Evolutionary conservation across 1,139 yeast genomes (phyloP).

Genomic region (Spencermartinsiella ligniputridi): DNA sequence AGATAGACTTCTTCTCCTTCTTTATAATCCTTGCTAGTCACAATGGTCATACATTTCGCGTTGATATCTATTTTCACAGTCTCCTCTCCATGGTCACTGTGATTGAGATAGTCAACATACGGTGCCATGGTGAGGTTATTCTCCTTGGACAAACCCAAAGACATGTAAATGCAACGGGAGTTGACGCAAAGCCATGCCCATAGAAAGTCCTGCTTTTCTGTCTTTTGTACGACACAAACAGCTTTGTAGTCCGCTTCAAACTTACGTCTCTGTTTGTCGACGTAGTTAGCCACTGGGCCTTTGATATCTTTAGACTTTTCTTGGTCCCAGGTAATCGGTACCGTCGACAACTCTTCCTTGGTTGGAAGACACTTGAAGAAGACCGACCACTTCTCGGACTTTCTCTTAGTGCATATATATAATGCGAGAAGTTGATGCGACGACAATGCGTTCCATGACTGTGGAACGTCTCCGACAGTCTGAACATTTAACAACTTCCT

Average conservation of each 20-base stretch:
- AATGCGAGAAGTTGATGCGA: constrained; percentile 31
- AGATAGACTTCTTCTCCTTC: constrained; percentile 59
- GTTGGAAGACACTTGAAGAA: constrained; percentile 27
- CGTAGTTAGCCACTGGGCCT: constrained; percentile 20
- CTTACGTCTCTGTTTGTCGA: constrained; percentile 27
- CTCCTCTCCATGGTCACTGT: constrained; percentile 42
- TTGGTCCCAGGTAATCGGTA: constrained; percentile 39
- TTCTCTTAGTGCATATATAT: constrained; percentile 12
- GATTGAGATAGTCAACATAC: constrained; percentile 83
- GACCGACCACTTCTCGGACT: constrained; percentile 18
- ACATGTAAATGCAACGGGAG: constrained; percentile 84
- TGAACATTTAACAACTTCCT: constrained; percentile 56
- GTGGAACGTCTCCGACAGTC: constrained; percentile 38
- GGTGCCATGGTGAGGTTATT: constrained; percentile 92
- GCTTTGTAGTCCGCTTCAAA: constrained; percentile 22
- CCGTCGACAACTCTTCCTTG: constrained; percentile 20
- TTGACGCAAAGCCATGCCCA: constrained; percentile 87
- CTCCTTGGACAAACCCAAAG: constrained; percentile 47
- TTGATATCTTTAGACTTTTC: constrained; percentile 29
- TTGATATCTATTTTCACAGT: constrained; percentile 47
- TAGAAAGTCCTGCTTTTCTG: constrained; percentile 35
- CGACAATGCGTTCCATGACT: constrained; percentile 11
- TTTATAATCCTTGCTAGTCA: constrained; percentile 35
- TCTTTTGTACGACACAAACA: constrained; percentile 4
- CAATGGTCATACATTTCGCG: constrained; percentile 42